phyloP scores from a whole-genome alignment of 2,329 filamentous ascomycete species.

The Cryphonectria radicalis region DNA sequence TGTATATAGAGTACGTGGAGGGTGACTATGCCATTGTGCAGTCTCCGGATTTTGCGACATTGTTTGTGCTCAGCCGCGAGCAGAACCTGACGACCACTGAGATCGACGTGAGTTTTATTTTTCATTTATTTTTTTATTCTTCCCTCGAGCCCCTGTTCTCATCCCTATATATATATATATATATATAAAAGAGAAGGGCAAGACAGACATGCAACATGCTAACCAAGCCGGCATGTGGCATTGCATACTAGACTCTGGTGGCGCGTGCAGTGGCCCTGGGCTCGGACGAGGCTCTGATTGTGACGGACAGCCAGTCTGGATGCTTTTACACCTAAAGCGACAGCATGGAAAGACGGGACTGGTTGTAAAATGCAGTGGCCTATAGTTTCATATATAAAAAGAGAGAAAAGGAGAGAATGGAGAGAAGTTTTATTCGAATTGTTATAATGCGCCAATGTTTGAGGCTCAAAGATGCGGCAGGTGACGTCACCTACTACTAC shows the following conservation, averaged over 20 bases:
- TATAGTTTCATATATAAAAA: neutral
- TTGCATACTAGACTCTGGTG: slow-evolving; percentile 17
- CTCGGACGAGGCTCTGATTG: slow-evolving; percentile 20
- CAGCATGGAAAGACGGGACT: neutral
- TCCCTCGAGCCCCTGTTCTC: no score
- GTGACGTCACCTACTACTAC: slow-evolving; percentile 22
- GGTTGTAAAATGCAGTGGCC: neutral
- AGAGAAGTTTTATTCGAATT: neutral
- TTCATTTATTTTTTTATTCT: no score
- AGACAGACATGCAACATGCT: neutral
- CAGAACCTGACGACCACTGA: slow-evolving; percentile 28
- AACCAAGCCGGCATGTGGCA: neutral
- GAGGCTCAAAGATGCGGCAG: slow-evolving; percentile 8
- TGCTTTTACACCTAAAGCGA: slow-evolving; percentile 23
- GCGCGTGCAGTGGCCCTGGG: slow-evolving; percentile 24
- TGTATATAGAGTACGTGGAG: slow-evolving; percentile 28
- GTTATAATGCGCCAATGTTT: neutral
- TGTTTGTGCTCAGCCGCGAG: slow-evolving; percentile 32
- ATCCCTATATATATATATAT: no score
- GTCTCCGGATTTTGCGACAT: slow-evolving; percentile 27
- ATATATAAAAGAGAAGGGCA: neutral
- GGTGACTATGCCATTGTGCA: slow-evolving; percentile 32
- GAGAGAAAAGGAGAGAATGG: neutral
- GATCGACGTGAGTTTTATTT: slow-evolving; percentile 27
- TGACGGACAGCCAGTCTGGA: slow-evolving; percentile 22